Evolutionary conservation across 2,329 filamentous ascomycete genomes (phyloP).

Genomic region (Diaporthe nobilis): DNA sequence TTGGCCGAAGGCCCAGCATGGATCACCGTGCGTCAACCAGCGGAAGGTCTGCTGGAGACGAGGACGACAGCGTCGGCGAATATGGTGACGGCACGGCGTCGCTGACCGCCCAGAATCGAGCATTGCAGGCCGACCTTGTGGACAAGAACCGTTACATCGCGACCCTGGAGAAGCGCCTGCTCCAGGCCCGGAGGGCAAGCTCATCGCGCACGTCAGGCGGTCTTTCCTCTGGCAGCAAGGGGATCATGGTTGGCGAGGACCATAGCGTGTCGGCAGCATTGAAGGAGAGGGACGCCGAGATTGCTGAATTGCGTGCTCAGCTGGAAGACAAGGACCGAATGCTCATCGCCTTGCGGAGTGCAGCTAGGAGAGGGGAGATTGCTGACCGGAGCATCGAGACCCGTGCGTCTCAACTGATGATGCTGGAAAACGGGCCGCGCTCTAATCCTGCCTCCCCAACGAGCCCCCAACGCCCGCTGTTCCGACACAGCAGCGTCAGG

Average conservation of each 20-base stretch:
- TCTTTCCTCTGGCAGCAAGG: constrained; percentile 72
- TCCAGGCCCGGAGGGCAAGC: constrained; percentile 91
- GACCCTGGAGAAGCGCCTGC: constrained; percentile 90
- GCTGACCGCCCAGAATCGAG: constrained; percentile 85
- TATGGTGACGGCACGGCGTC: constrained; percentile 90
- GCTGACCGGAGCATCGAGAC: constrained; percentile 70
- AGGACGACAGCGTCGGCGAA: constrained; percentile 82
- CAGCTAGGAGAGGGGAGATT: constrained; percentile 86
- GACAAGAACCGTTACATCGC: constrained; percentile 98
- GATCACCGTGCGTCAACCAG: constrained; percentile 61
- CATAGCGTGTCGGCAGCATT: constrained; percentile 80
- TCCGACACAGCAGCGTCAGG: constrained; percentile 44
- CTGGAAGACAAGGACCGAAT: constrained; percentile 97
- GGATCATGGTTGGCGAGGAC: constrained; percentile 82
- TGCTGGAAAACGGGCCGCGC: constrained; percentile 37
- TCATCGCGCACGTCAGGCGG: constrained; percentile 88
- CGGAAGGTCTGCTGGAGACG: constrained; percentile 63
- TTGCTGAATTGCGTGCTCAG: constrained; percentile 88
- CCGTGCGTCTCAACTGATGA: constrained; percentile 52
- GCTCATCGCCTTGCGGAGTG: constrained; percentile 87
- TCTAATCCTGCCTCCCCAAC: constrained; percentile 47
- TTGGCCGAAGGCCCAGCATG: constrained; percentile 66
- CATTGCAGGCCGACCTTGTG: constrained; percentile 94
- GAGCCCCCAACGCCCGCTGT: constrained; percentile 43
- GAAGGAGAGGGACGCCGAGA: constrained; percentile 92